These are phyloP conservation scores for Penicillium paxilli DNA, from an alignment of 495 filamentous ascomycete species.

Conservation along the genomic window DNA sequence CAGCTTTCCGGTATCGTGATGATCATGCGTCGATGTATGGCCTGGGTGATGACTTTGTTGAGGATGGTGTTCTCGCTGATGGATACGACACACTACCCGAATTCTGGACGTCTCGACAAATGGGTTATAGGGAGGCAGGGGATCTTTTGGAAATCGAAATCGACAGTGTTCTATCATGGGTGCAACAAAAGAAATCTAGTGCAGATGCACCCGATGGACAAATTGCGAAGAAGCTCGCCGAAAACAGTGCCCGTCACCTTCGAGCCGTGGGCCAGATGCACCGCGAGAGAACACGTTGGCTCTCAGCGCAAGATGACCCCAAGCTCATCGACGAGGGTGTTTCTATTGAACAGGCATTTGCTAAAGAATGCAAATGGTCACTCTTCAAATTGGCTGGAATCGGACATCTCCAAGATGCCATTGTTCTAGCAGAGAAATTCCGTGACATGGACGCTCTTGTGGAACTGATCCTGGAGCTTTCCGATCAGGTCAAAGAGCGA, in stretches of 20 bases:
- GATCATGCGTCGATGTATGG: constrained; percentile 68
- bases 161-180: constrained; percentile 43
- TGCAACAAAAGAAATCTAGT: constrained; percentile 31
- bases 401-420: constrained; percentile 64
- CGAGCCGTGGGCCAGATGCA: constrained; percentile 59
- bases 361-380: constrained; percentile 56
- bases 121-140: constrained; percentile 47
- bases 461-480: constrained; percentile 54
- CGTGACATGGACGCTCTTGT: constrained; percentile 69
- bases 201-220: constrained; percentile 33
- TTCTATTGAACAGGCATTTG: constrained; percentile 47
- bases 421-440: constrained; percentile 73
- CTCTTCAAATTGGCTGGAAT: constrained; percentile 67
- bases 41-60: constrained; percentile 59
- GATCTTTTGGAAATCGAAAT: constrained; percentile 50
- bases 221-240: constrained; percentile 46
- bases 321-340: constrained; percentile 45
- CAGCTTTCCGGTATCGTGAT: constrained; percentile 71
- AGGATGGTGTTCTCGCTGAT: constrained; percentile 64
- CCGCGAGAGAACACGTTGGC: constrained; percentile 63
- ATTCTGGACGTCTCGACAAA: constrained; percentile 70
- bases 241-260: constrained; percentile 56
- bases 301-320: constrained; percentile 48
- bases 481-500: constrained; percentile 36
- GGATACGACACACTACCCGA: constrained; percentile 66